Percentiles rank a stretch among this genome's conserved stretches.
Conservation (phyloP, 148 eudicot genomes). For the Cornus suecica region DNA sequence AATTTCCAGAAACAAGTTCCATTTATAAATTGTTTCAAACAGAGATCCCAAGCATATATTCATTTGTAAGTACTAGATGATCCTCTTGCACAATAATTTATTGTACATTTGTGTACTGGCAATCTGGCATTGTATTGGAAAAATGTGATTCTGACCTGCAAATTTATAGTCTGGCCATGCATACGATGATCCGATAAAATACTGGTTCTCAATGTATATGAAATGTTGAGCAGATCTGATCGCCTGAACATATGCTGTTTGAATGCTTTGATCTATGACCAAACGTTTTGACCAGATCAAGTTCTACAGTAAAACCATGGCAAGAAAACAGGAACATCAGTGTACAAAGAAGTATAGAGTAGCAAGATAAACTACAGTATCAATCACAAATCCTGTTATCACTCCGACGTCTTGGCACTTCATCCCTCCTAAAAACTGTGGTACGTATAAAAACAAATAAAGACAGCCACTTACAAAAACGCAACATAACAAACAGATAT, state of each 20-base stretch:
- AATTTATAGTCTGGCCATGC: conserved; percentile 90
- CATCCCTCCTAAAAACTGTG: neutral
- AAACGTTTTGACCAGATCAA: conserved; percentile 71
- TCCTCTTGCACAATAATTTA: neutral
- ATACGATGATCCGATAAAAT: conserved; percentile 93
- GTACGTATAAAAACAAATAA: neutral
- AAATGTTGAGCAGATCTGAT: conserved; percentile 97
- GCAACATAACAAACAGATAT: neutral
- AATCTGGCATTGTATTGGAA: neutral
- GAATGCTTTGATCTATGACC: conserved; percentile 92
- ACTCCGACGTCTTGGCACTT: conserved; percentile 3
- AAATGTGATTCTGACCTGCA: conserved; percentile 53
- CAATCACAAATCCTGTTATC: neutral
- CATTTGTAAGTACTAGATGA: neutral
- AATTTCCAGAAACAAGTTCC: neutral
- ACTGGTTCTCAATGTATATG: conserved; percentile 92
- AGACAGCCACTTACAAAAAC: neutral
- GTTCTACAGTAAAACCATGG: conserved; percentile 53
- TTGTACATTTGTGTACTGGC: neutral
- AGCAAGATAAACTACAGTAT: neutral
- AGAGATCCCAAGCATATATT: neutral
- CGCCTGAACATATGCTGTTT: conserved; percentile 92
- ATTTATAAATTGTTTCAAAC: neutral
- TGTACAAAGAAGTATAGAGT: neutral
- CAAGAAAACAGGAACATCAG: conserved; percentile 2